These are phyloP conservation scores for Novymonas esmeraldas DNA, from an alignment of 208 protist species.

Conservation along the genomic window DNA sequence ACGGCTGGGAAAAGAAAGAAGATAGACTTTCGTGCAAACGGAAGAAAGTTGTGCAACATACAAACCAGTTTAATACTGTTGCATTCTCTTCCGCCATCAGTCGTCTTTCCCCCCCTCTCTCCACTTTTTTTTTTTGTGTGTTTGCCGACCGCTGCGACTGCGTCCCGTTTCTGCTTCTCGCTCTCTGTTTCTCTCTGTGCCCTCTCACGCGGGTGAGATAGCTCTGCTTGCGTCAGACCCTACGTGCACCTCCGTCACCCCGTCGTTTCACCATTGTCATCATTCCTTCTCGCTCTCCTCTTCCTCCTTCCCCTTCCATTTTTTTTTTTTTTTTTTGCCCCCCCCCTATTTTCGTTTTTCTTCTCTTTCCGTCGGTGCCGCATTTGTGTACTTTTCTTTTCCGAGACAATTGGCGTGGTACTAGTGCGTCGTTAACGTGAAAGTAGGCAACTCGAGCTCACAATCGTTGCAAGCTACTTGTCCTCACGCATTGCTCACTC, in stretches of 20 bases:
- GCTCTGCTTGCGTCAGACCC: too few relatives aligned
- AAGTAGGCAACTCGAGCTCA: too few relatives aligned
- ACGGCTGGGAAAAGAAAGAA: too few relatives aligned
- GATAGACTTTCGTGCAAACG: too few relatives aligned
- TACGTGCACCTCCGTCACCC: background rate
- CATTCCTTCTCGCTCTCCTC: background rate
- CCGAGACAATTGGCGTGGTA: too few relatives aligned
- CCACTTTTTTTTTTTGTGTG: background rate
- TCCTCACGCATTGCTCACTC: too few relatives aligned
- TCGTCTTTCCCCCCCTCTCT: background rate
- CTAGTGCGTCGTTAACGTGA: too few relatives aligned
- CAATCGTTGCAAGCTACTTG: too few relatives aligned
- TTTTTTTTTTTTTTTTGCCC: background rate
- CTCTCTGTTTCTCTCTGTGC: background rate
- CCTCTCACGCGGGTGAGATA: too few relatives aligned
- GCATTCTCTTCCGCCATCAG: background rate
- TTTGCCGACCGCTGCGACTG: background rate
- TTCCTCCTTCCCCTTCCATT: background rate
- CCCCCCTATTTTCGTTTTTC: background rate
- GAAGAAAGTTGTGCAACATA: too few relatives aligned
- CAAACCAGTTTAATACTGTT: too few relatives aligned
- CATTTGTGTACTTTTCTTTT: background rate
- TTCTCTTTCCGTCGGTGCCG: constrained; percentile 4
- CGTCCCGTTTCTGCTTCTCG: background rate
- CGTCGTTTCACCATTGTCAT: background rate